Evolutionary conservation across 768 basidiomycete species (phyloP), one percentile per base, ranked within the genome.

Genomic region (Harrya chromipes): DNA sequence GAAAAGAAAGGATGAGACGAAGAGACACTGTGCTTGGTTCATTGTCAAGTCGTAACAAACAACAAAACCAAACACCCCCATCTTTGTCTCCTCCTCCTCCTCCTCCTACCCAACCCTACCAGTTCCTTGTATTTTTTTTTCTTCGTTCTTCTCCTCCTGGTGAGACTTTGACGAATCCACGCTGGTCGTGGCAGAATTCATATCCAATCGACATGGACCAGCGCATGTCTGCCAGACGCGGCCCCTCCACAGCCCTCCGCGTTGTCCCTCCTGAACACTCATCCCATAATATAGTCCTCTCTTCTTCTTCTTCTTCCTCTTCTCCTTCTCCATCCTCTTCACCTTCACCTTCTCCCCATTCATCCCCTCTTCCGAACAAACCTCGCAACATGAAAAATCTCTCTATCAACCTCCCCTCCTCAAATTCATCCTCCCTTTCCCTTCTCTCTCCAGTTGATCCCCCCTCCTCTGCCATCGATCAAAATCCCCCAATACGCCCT

Each of bases 381-480:
- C 33, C 73, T 53, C 76, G 83, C 66, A 90, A 89, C 65, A 81
- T 85, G 79, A 90, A 89, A 75, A 82, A 82, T 55, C 71, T 90
- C 8, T 89, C 85, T 24, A 78, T 90, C 43, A 77, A 78, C 48
- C 78, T 87, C 24, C 77, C 83, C 11, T 81, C 82, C 6, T 75
- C 81, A 26, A 74, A 79, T 53, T 79, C 82, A 13, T 85, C 85
- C 33, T 65, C 74, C 33, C 73, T 69, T 57, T 82, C 81, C 27
- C 73, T 79, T 48, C 42, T 52, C 42, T 62, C 59, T 12, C 69
- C 73, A 46, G 58, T 74, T 40, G 62, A 72, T 21, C 55, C 62
- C 23, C 56, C 65, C 27, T 68, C 61, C 24, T 71, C 68, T 49
- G 61, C 67, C 35, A 45, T 66, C 37, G 70, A 66, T 62, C 51